These are phyloP conservation scores for Smittium culicis DNA, from an alignment of 371 early-diverging fungal genomes.

Conservation along the genomic window DNA sequence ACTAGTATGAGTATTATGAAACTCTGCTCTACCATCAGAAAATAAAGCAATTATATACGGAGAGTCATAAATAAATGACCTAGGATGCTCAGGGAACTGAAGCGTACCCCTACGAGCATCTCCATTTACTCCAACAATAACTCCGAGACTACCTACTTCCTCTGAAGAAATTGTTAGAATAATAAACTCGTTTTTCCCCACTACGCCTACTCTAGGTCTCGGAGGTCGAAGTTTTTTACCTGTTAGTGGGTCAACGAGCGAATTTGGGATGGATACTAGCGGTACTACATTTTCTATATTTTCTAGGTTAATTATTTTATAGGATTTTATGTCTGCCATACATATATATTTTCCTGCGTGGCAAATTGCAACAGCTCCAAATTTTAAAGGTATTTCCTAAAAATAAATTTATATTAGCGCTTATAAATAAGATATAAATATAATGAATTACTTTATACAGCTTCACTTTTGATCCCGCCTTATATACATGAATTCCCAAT, in stretches of 20 bases:
- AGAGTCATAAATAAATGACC: constrained; percentile 22
- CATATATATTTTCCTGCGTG: constrained; percentile 26
- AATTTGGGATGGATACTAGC: constrained; percentile 28
- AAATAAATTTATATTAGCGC: not conserved
- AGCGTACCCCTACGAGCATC: constrained; percentile 29
- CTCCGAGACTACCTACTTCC: constrained; percentile 24
- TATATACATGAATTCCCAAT: constrained; percentile 21
- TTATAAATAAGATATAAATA: not conserved
- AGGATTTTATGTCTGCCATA: constrained; percentile 26
- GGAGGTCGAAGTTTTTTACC: constrained; percentile 26
- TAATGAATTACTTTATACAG: constrained; percentile 16
- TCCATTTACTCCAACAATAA: constrained; percentile 26
- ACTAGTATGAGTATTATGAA: not conserved
- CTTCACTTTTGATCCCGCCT: constrained; percentile 15
- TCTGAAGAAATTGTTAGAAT: constrained; percentile 25
- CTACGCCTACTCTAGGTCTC: constrained; percentile 28
- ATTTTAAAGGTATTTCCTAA: constrained; percentile 18
- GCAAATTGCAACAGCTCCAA: constrained; percentile 26
- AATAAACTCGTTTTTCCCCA: constrained; percentile 28
- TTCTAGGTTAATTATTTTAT: constrained; percentile 26
- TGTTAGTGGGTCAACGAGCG: constrained; percentile 16
- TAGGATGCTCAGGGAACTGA: constrained; percentile 28
- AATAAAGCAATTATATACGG: constrained; percentile 21
- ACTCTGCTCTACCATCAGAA: constrained; percentile 18
- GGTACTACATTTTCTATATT: constrained; percentile 12